Evolutionary conservation across 2,329 filamentous ascomycete species (phyloP).

Genomic region (Hypomyces rosellus): DNA sequence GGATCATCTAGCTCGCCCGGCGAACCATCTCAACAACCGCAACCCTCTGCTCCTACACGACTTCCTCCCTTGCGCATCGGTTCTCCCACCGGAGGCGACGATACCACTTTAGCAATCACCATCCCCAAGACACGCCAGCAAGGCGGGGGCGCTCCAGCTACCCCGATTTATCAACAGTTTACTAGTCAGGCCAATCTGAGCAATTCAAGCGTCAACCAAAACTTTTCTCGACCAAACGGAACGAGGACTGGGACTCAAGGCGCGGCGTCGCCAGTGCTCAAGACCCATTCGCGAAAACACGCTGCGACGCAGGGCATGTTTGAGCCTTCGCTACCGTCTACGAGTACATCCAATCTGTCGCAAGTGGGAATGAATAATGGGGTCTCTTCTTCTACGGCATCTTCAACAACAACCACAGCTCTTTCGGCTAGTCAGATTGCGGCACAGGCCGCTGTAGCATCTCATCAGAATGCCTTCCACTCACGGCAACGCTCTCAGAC

Average conservation of each 20-base stretch:
- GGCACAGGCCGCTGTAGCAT: constrained; percentile 69
- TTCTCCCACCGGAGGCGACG: constrained; percentile 23
- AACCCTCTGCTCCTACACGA: constrained; percentile 19
- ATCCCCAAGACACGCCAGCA: constrained; percentile 41
- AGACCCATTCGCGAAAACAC: constrained; percentile 54
- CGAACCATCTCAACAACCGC: constrained; percentile 20
- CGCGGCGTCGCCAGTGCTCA: constrained; percentile 25
- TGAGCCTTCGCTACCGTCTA: constrained; percentile 64
- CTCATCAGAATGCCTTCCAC: constrained; percentile 47
- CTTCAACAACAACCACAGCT: constrained; percentile 18
- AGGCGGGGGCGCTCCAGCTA: constrained; percentile 31
- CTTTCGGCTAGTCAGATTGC: constrained; percentile 70
- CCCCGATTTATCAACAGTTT: constrained; percentile 44
- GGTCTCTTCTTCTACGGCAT: constrained; percentile 16
- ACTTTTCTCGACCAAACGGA: constrained; percentile 51
- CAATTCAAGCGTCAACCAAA: constrained; percentile 41
- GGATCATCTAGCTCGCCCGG: constrained; percentile 23
- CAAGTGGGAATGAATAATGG: constrained; percentile 41
- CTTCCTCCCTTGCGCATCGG: constrained; percentile 30
- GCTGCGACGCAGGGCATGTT: constrained; percentile 72
- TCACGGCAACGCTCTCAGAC: constrained; percentile 68
- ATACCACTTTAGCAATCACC: constrained; percentile 31
- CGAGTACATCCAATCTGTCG: constrained; percentile 48
- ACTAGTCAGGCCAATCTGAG: constrained; percentile 42
- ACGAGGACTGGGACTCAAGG: constrained; percentile 24